Conservation (phyloP, 139 green algal genomes). For the Volvox reticuliferus region DNA sequence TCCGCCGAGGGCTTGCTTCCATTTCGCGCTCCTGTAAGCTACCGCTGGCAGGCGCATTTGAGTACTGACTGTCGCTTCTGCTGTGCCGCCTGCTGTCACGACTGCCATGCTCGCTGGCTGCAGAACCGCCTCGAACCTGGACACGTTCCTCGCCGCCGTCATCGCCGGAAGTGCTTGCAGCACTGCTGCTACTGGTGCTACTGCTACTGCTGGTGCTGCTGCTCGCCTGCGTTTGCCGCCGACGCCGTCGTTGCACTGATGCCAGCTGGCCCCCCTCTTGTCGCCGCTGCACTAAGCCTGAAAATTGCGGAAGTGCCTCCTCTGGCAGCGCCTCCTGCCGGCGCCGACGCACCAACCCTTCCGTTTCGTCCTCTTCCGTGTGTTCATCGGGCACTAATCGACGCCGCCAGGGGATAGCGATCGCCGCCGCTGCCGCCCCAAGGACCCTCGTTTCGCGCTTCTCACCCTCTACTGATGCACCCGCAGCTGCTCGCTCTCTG, state of each 20-base stretch:
- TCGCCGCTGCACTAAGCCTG: background rate
- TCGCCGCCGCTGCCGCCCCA: too few relatives aligned
- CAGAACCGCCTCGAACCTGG: background rate
- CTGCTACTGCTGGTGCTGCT: background rate
- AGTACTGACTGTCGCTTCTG: background rate
- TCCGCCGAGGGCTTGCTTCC: background rate
- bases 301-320: background rate
- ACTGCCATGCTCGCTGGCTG: background rate
- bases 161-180: background rate
- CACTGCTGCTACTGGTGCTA: background rate
- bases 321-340: background rate
- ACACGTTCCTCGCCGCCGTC: background rate
- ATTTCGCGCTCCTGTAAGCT: background rate
- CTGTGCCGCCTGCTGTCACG: background rate
- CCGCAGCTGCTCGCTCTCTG: too few relatives aligned
- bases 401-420: too few relatives aligned
- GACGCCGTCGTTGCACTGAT: background rate
- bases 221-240: background rate
- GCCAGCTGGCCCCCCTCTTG: background rate
- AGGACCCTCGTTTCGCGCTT: background rate
- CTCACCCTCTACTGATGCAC: background rate
- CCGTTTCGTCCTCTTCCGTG: background rate
- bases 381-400: too few relatives aligned
- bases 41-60: background rate
- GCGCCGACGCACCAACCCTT: background rate